Conservation (phyloP, 2,329 filamentous ascomycete species). For the Tolypocladium ovalisporum region DNA sequence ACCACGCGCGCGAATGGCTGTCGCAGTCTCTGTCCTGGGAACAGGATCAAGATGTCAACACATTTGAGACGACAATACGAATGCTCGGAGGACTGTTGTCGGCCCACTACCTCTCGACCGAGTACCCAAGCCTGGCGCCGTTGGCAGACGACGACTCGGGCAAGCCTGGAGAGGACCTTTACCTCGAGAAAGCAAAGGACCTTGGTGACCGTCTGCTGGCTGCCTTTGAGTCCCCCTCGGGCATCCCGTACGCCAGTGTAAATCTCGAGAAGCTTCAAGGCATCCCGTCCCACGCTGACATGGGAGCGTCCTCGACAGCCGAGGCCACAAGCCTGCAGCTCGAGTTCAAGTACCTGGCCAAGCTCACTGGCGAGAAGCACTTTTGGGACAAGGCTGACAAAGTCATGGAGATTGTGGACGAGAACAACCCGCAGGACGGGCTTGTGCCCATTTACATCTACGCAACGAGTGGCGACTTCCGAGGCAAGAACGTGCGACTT, state of each 20-base stretch:
- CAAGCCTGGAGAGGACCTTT: constrained; percentile 73
- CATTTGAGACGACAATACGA: constrained; percentile 94
- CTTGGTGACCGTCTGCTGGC: constrained; percentile 77
- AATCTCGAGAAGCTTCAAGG: constrained; percentile 71
- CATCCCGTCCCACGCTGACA: constrained; percentile 71
- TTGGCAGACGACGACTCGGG: constrained; percentile 61
- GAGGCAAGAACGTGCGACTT: constrained; percentile 75
- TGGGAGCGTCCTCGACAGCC: constrained; percentile 83
- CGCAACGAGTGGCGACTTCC: constrained; percentile 67
- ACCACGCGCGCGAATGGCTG: constrained; percentile 83
- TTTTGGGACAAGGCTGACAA: constrained; percentile 91
- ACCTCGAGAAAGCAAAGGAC: constrained; percentile 91
- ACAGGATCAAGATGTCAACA: constrained; percentile 91
- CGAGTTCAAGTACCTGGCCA: constrained; percentile 94
- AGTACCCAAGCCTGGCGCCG: constrained; percentile 69
- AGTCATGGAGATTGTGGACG: constrained; percentile 83
- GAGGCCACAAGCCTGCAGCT: constrained; percentile 88
- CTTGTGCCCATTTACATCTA: constrained; percentile 88
- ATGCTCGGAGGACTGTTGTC: constrained; percentile 92
- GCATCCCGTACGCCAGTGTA: constrained; percentile 82
- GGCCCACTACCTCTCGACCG: constrained; percentile 86
- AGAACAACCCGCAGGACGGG: constrained; percentile 67
- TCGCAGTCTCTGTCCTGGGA: constrained; percentile 71
- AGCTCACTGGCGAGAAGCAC: constrained; percentile 80
- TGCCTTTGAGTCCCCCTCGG: constrained; percentile 79